Percentiles rank a stretch among this genome's conserved stretches.
phyloP scores from a whole-genome alignment of 2,329 filamentous ascomycete species.

The Arachnomyces sp. region DNA sequence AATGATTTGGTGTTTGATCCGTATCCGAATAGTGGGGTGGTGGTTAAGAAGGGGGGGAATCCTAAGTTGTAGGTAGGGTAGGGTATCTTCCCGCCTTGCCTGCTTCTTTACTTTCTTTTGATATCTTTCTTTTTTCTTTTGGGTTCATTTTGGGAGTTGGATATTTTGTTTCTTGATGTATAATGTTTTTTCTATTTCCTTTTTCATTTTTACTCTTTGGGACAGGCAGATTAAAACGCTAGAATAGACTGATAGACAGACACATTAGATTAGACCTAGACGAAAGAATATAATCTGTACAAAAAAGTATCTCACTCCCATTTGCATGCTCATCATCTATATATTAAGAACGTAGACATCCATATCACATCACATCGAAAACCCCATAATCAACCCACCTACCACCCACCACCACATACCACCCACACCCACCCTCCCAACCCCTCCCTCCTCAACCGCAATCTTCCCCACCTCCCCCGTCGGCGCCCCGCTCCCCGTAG shows the following conservation, averaged over 20 bases:
- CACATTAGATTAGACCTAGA: background rate
- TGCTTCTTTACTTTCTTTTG: too few species aligned
- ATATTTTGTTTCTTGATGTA: background rate
- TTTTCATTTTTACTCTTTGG: background rate
- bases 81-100: too few species aligned
- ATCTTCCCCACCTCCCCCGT: conserved; percentile 45
- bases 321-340: too few species aligned
- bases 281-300: too few species aligned
- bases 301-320: too few species aligned
- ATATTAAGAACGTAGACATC: too few species aligned
- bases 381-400: background rate
- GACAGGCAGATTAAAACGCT: background rate
- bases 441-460: conserved; percentile 17
- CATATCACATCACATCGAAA: background rate
- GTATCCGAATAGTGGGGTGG: conserved; percentile 53
- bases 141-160: conserved; percentile 1
- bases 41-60: conserved; percentile 49
- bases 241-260: conserved; percentile 2
- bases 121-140: conserved; percentile 9
- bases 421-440: background rate
- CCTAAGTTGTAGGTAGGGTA: conserved; percentile 36
- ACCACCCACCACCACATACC: background rate
- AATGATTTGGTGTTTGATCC: conserved; percentile 65
- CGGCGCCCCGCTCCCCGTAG: conserved; percentile 40
- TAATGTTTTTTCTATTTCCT: conserved; percentile 2